Evolutionary conservation across 2,329 filamentous ascomycete species (phyloP), one percentile per base, ranked within the genome.

Genomic region (Diaporthe vexans): DNA sequence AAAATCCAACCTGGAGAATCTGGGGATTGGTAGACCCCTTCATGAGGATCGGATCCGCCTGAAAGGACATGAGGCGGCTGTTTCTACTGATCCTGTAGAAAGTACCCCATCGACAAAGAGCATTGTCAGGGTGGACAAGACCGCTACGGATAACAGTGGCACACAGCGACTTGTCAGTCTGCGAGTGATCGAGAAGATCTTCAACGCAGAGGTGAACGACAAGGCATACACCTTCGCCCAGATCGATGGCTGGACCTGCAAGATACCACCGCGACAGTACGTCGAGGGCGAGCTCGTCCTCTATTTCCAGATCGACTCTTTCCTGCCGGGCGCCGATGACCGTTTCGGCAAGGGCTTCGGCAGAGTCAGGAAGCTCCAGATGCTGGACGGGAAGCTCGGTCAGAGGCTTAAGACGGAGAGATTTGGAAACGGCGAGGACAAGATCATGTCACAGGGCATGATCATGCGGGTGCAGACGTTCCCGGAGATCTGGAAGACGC

Each of bases 181-280:
- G 29, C 72, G 74, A 4, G 17, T 51, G 13, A 71, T 75, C 26
- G 46, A 59, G 26, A 71, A 57, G 17, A 75, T 81, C 48, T n/a
- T 43, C 1, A 46, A 63, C 0, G 29, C 78, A 17, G 69, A 54
- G 3, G n/a, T 57, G 1, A 33, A 76, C 24, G 29, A 54, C 46
- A 71, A 52, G 43, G 29, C 33, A 1, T 43, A 26, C 3, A 19
- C 72, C 3, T 26, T 79, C 11, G 73, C 76, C 2, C 72, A 61
- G 17, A 56, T 82, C 19, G 80, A 80, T 59, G 81, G 79, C 17
- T 82, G 80, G 80, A 76, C 59, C 1, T 78, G 79, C 37, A 71
- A 77, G 1, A 77, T 80, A 7, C 69, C 72, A 13, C 73, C 65
- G 4, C 26, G 73, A 11, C 52, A 63, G 1, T 79, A 81, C 71